Percentiles rank a stretch among this genome's conserved stretches.
Conservation (phyloP, 768 basidiomycete genomes). For the Tephrocybe sp. region DNA sequence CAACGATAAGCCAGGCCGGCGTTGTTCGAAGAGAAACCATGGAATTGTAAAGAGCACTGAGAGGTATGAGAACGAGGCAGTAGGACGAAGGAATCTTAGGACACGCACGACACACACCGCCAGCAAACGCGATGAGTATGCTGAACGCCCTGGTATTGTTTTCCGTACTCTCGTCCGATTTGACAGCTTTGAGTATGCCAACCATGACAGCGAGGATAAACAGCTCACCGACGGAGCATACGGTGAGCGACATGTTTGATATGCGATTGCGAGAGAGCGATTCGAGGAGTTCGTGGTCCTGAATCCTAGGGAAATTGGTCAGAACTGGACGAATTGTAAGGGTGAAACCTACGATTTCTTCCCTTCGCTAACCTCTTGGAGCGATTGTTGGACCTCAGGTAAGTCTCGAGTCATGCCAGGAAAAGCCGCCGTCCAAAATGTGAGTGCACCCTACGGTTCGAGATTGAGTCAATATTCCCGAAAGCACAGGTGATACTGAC, state of each 20-base stretch:
- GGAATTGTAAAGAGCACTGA: conserved; percentile 65
- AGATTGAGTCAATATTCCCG: not conserved
- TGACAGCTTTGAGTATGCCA: conserved; percentile 67
- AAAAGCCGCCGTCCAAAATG: conserved; percentile 85
- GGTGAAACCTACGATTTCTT: conserved; percentile 41
- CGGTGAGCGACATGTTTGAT: conserved; percentile 71
- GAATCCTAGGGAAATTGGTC: conserved; percentile 23
- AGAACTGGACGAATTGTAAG: not conserved
- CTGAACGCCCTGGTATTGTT: conserved; percentile 78
- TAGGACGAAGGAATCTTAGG: not conserved
- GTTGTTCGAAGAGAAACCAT: conserved; percentile 72
- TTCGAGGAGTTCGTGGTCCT: conserved; percentile 53
- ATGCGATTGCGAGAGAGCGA: conserved; percentile 71
- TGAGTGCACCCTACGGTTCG: conserved; percentile 53
- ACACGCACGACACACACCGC: conserved; percentile 67
- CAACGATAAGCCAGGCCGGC: conserved; percentile 59
- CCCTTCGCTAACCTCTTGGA: conserved; percentile 33
- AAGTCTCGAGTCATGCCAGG: conserved; percentile 71
- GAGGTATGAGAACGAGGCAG: not conserved
- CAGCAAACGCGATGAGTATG: conserved; percentile 74
- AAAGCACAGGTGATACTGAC: conserved; percentile 26
- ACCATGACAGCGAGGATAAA: conserved; percentile 70
- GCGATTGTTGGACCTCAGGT: conserved; percentile 61
- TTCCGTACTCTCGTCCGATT: conserved; percentile 56
- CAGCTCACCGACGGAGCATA: conserved; percentile 70